Evolutionary conservation across 352 stramenopile genomes (phyloP).

Genomic region (Phytophthora chlamydospora): DNA sequence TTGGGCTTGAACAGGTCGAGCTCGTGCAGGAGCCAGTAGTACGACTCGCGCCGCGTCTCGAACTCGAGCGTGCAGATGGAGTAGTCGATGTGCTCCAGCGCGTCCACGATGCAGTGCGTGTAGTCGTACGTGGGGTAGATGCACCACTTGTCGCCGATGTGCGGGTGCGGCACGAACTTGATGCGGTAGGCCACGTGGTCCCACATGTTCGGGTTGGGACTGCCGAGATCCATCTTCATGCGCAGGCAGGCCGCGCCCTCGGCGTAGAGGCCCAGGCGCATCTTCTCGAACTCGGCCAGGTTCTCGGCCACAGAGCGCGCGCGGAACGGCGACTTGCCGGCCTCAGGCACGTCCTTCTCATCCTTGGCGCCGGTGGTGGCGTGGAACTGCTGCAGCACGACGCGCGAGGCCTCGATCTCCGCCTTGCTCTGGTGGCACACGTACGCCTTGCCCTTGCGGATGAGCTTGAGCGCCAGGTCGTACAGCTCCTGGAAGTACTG

Average conservation of each 20-base stretch:
- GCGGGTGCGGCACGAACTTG: constrained; percentile 97
- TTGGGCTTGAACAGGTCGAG: constrained; percentile 98
- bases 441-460: constrained; percentile 96
- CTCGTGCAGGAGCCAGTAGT: constrained; percentile 98
- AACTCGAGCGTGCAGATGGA: constrained; percentile 99
- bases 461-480: constrained; percentile 95
- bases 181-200: constrained; percentile 98
- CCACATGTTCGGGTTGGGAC: constrained; percentile 99
- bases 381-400: constrained; percentile 81
- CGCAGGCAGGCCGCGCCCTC: constrained; percentile 93
- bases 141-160: constrained; percentile 98
- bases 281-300: constrained; percentile 97
- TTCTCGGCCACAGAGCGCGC: constrained; percentile 95
- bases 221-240: constrained; percentile 99
- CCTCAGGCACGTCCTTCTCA: constrained; percentile 58
- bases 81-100: constrained; percentile 99
- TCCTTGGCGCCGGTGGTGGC: constrained; percentile 56
- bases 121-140: constrained; percentile 99
- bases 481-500: constrained; percentile 99
- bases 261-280: constrained; percentile 92
- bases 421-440: constrained; percentile 92
- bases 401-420: constrained; percentile 80
- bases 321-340: constrained; percentile 90
- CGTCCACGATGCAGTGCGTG: constrained; percentile 98
- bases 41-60: constrained; percentile 97